Conservation (phyloP, 805 yeast species). For the Myxozyma nipponensis region DNA sequence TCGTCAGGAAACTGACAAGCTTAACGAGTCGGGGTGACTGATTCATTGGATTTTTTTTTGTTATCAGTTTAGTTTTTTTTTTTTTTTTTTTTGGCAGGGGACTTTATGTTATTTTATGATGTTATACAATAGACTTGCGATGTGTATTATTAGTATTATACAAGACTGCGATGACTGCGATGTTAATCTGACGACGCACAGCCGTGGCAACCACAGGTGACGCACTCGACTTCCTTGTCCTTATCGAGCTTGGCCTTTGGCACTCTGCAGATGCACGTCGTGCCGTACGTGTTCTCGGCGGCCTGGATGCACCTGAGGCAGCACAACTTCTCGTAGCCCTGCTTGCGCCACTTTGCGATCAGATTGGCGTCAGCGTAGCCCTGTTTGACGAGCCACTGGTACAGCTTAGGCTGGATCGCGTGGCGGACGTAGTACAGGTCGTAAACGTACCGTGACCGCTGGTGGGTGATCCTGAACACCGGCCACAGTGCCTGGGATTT, state of each 20-base stretch:
- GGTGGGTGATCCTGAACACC: conserved; percentile 65
- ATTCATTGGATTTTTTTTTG: conserved; percentile 4
- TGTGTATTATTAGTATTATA: neutral
- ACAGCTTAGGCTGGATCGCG: conserved; percentile 61
- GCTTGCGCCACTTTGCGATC: conserved; percentile 80
- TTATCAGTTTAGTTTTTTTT: conserved; percentile 1
- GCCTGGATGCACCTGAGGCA: conserved; percentile 73
- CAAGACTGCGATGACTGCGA: neutral
- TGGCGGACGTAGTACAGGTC: conserved; percentile 68
- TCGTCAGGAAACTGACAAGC: conserved; percentile 16
- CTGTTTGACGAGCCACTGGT: conserved; percentile 68
- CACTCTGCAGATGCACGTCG: conserved; percentile 81
- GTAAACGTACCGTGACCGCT: conserved; percentile 70
- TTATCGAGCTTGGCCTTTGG: conserved; percentile 53
- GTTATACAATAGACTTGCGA: neutral
- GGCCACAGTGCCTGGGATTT: conserved; percentile 65
- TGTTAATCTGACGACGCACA: conserved; percentile 69
- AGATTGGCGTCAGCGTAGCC: conserved; percentile 63
- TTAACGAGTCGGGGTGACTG: neutral
- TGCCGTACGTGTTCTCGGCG: conserved; percentile 57
- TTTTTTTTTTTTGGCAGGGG: neutral
- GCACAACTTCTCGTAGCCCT: conserved; percentile 82
- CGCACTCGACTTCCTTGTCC: conserved; percentile 49
- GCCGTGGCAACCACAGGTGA: conserved; percentile 82
- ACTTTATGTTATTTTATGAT: conserved; percentile 4